Conservation (phyloP, 495 filamentous ascomycete genomes). For the Tuber microsphaerosporum region DNA sequence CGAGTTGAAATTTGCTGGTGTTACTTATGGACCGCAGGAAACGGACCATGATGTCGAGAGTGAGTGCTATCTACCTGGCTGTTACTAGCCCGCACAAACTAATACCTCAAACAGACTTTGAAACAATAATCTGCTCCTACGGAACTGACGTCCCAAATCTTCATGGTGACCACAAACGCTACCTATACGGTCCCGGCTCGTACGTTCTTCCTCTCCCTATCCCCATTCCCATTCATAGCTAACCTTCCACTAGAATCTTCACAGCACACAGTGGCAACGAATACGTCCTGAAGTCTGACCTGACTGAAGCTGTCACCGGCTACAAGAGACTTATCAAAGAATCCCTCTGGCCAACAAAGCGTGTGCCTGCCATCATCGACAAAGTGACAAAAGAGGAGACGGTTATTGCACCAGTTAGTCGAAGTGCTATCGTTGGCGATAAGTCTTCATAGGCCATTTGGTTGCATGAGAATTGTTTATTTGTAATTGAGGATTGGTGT, state of each 20-base stretch:
- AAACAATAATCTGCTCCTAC: conserved; percentile 75
- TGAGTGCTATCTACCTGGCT: conserved; percentile 22
- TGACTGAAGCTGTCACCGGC: conserved; percentile 62
- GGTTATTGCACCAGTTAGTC: conserved; percentile 17
- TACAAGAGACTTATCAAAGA: conserved; percentile 65
- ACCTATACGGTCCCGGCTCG: conserved; percentile 80
- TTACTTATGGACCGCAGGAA: conserved; percentile 66
- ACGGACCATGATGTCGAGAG: conserved; percentile 72
- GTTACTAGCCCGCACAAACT: not conserved
- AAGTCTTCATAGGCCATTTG: not conserved
- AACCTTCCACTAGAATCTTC: conserved; percentile 51
- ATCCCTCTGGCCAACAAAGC: conserved; percentile 47
- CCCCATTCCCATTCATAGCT: conserved; percentile 1
- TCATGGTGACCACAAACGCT: conserved; percentile 63
- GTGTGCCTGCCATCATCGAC: conserved; percentile 38
- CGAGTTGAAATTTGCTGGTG: conserved; percentile 51
- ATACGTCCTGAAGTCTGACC: conserved; percentile 60
- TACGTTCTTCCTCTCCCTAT: conserved; percentile 13
- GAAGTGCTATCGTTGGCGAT: conserved; percentile 17
- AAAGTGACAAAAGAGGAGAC: conserved; percentile 18
- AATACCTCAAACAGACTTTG: conserved; percentile 54
- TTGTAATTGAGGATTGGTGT: not conserved
- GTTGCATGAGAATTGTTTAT: not conserved
- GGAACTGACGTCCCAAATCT: conserved; percentile 85
- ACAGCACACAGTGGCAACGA: conserved; percentile 86